phyloP scores from a whole-genome alignment of 805 yeast genomes.

The Sungouiozyma ichnusensis region DNA sequence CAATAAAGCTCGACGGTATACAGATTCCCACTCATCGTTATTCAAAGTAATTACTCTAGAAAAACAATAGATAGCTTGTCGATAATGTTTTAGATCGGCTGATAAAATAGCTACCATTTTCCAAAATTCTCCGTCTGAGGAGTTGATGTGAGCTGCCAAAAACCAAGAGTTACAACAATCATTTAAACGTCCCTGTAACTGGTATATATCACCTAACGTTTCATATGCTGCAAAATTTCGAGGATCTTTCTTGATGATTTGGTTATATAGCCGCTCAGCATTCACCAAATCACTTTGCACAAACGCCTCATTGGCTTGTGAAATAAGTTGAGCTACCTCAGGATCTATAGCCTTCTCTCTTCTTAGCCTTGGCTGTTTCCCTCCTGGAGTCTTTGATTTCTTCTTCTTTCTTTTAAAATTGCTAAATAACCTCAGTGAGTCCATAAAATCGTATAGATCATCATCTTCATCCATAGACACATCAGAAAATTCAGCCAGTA shows the following conservation, averaged over 20 bases:
- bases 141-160: constrained; percentile 66
- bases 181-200: constrained; percentile 51
- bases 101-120: constrained; percentile 62
- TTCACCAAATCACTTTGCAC: constrained; percentile 49
- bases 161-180: constrained; percentile 77
- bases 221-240: constrained; percentile 76
- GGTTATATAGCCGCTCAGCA: constrained; percentile 51
- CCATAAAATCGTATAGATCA: constrained; percentile 37
- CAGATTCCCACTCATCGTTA: constrained; percentile 41
- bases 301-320: constrained; percentile 73
- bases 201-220: constrained; percentile 76
- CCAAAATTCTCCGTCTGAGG: constrained; percentile 73
- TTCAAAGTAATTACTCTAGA: constrained; percentile 48
- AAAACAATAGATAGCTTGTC: constrained; percentile 75
- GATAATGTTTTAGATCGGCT: constrained; percentile 50
- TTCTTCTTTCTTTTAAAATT: constrained; percentile 41
- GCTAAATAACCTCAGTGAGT: constrained; percentile 58
- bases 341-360: constrained; percentile 47
- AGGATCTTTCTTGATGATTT: constrained; percentile 69
- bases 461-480: constrained; percentile 31
- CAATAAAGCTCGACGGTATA: constrained; percentile 55
- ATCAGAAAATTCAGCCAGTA: constrained; percentile 30
- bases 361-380: constrained; percentile 23
- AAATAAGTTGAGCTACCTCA: constrained; percentile 54
- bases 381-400: constrained; percentile 19